These are phyloP conservation scores for Lathyrus tuberosus DNA, from an alignment of 306 rosid genomes.

Conservation along the genomic window DNA sequence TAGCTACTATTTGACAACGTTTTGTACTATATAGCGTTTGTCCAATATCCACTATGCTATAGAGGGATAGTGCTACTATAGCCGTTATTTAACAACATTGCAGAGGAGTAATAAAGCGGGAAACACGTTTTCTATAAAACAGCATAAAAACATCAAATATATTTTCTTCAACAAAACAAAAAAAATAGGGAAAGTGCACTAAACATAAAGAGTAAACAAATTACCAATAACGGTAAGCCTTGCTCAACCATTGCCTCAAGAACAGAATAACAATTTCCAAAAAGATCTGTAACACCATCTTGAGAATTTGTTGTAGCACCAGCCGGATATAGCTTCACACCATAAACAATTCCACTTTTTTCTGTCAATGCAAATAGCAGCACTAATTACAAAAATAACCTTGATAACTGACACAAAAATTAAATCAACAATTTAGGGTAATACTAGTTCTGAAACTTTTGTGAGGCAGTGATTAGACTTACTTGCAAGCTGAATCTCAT, in stretches of 20 bases:
- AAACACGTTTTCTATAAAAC: constrained; percentile 14
- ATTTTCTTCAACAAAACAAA: neutral
- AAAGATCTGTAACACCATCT: constrained; percentile 88
- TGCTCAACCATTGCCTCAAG: constrained; percentile 86
- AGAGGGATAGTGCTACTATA: no score
- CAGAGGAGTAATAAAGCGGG: neutral
- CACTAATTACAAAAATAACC: no score
- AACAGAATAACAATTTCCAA: constrained; percentile 80
- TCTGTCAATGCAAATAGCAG: constrained; percentile 49
- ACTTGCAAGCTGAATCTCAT: constrained; percentile 88
- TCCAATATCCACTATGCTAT: no score
- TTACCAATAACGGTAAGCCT: constrained; percentile 79
- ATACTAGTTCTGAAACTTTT: no score
- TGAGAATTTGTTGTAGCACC: constrained; percentile 96
- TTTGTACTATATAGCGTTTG: no score
- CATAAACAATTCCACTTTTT: constrained; percentile 73
- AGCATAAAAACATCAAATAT: neutral
- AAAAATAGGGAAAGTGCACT: neutral
- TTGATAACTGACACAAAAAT: neutral
- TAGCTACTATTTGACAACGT: no score
- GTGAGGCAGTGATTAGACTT: constrained; percentile 38
- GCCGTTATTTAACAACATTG: neutral
- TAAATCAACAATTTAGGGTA: no score
- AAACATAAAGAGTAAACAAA: constrained; percentile 10
- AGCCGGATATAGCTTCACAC: constrained; percentile 92